Base-by-base conservation (phyloP, 2,329 filamentous ascomycete genomes). In the Phoma sp. region DNA sequence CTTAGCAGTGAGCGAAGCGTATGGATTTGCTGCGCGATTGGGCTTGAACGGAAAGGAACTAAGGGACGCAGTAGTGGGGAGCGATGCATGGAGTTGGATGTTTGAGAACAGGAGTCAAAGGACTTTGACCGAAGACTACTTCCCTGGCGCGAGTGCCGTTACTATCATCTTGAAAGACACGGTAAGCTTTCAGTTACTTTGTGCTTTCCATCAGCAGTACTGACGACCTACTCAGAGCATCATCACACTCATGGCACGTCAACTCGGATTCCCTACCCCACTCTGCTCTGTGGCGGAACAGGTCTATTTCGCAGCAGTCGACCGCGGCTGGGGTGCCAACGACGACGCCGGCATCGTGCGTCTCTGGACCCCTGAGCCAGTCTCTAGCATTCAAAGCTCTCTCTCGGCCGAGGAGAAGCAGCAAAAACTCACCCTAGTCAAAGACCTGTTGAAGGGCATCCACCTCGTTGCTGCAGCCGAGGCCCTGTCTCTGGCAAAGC, bases 211-310 rank as follows among this genome's bases (percentile, higher is more conserved):
- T 27, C 12, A 6, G 33, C 24, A 25, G 27, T 17, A 33, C 44
- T 52, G 13, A 52, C 25, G 17, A 6, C 15, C 10, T 19, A 1
- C 7, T 24, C 37, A 82, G 67, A 81, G 83, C 44, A 90, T 90
- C 73, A 88, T 90, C 69, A 90, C 87, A 1, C 82, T 84, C 24
- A 86, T 85, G 54, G 86, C 86, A 1, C 78, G 86, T 19, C 77
- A 83, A 37, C 74, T 78, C 49, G 77, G 78, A 25, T 89, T 88
- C 69, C 81, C 85, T 0, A 82, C 82, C 1, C 85, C 85, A 0
- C 82, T 91, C 67, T 84, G 83, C 51, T 82, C 81, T 33, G 79
- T 81, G 0, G 86, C 87, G 10, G 88, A 90, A 73, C 86, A 89
- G 70, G 80, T 84, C 25, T 89, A 88, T 68, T 81, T 88, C 51